These are phyloP conservation scores for Edaphochlamys debaryana DNA, from an alignment of 139 green algal genomes.

Conservation along the genomic window DNA sequence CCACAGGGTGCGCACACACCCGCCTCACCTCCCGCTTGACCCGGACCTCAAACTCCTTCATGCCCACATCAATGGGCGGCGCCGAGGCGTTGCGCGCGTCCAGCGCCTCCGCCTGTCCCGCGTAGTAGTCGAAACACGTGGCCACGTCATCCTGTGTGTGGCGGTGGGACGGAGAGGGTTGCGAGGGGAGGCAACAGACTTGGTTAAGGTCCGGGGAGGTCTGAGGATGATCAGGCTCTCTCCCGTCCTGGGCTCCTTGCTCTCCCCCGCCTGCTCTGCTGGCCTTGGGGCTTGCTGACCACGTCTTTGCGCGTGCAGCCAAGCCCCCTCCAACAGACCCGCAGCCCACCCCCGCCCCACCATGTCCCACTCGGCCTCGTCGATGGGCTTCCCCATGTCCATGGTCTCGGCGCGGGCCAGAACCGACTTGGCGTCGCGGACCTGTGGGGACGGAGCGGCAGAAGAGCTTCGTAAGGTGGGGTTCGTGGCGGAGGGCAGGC, in stretches of 20 bases:
- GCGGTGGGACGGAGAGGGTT: background rate
- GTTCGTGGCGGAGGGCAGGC: no score
- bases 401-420: slow-evolving; percentile 81
- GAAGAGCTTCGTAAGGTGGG: background rate
- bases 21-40: slow-evolving; percentile 24
- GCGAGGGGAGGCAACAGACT: no score
- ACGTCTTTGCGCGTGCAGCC: no score
- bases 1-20: no score
- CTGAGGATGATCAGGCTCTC: no score
- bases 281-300: no score
- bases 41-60: slow-evolving; percentile 67
- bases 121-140: slow-evolving; percentile 85
- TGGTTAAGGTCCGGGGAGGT: background rate
- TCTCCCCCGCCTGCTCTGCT: no score
- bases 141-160: slow-evolving; percentile 74
- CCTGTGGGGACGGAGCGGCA: slow-evolving; percentile 36
- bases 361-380: slow-evolving; percentile 91
- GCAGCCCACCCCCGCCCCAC: no score
- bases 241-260: no score
- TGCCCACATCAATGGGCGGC: slow-evolving; percentile 69
- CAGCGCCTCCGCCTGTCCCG: slow-evolving; percentile 84
- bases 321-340: no score
- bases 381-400: slow-evolving; percentile 89
- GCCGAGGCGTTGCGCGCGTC: slow-evolving; percentile 67
- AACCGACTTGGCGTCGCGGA: slow-evolving; percentile 66